Evolutionary conservation across 345 rosid genomes (phyloP).

Genomic region (Brassica rapa): DNA sequence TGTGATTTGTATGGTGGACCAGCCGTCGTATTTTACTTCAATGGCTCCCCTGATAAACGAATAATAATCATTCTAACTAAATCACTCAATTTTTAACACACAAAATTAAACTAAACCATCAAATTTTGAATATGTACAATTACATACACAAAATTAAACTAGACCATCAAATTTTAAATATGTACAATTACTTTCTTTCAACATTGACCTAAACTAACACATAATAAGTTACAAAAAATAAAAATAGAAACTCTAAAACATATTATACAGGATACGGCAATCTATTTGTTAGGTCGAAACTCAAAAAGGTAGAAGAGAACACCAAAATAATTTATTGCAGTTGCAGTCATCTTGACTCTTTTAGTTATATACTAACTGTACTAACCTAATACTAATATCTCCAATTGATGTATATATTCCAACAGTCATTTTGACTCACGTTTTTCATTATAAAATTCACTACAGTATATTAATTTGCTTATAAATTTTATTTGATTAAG

Average conservation of each 20-base stretch:
- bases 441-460: too few species aligned
- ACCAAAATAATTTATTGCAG: not conserved
- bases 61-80: constrained; percentile 18
- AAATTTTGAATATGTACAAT: too few species aligned
- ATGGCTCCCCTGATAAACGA: constrained; percentile 32
- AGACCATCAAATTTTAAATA: constrained; percentile 9
- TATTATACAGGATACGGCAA: constrained; percentile 1
- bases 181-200: not conserved
- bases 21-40: constrained; percentile 25
- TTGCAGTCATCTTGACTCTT: not conserved
- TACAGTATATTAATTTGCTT: too few species aligned
- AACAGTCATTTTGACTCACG: not conserved
- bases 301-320: constrained; percentile 1
- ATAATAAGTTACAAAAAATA: not conserved
- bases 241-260: too few species aligned
- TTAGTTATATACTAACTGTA: not conserved
- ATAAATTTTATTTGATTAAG: not conserved
- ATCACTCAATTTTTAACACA: constrained; percentile 9
- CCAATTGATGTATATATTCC: not conserved
- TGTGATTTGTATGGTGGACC: constrained; percentile 36
- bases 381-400: not conserved
- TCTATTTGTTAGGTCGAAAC: constrained; percentile 35
- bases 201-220: not conserved
- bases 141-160: not conserved
- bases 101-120: too few species aligned